Percentiles rank a stretch among this genome's conserved stretches.
Conservation (phyloP, 2,329 filamentous ascomycete species). For the Phoma sp. region DNA sequence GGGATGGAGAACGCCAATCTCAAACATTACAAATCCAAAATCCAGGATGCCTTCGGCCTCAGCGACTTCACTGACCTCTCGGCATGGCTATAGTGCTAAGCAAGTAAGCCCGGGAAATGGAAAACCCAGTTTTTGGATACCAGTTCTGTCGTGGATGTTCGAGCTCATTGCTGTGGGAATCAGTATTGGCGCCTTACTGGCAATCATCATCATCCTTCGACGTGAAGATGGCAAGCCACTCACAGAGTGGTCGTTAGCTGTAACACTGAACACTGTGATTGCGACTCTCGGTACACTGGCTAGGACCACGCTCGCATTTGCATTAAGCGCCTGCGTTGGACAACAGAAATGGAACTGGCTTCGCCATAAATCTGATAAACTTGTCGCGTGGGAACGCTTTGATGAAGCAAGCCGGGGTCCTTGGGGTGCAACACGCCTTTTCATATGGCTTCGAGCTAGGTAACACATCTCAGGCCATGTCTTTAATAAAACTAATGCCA, state of each 20-base stretch:
- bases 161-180: neutral
- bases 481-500: neutral
- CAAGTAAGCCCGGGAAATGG: no score
- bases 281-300: slow-evolving; percentile 17
- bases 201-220: neutral
- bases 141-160: neutral
- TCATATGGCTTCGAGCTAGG: slow-evolving; percentile 18
- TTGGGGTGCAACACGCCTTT: slow-evolving; percentile 15
- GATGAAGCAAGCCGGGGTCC: slow-evolving; percentile 26
- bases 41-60: neutral
- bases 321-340: slow-evolving; percentile 22
- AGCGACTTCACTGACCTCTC: neutral
- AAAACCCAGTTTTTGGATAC: neutral
- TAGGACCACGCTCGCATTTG: slow-evolving; percentile 18
- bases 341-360: slow-evolving; percentile 28
- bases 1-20: neutral
- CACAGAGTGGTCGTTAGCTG: slow-evolving; percentile 6
- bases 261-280: slow-evolving; percentile 19
- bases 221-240: slow-evolving; percentile 1
- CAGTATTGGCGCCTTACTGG: neutral
- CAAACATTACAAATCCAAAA: neutral
- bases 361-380: neutral
- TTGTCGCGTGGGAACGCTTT: slow-evolving; percentile 19
- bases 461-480: neutral
- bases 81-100: neutral